These are phyloP conservation scores for Dothistroma septosporum DNA, from an alignment of 2,329 filamentous ascomycete genomes.

Conservation along the genomic window DNA sequence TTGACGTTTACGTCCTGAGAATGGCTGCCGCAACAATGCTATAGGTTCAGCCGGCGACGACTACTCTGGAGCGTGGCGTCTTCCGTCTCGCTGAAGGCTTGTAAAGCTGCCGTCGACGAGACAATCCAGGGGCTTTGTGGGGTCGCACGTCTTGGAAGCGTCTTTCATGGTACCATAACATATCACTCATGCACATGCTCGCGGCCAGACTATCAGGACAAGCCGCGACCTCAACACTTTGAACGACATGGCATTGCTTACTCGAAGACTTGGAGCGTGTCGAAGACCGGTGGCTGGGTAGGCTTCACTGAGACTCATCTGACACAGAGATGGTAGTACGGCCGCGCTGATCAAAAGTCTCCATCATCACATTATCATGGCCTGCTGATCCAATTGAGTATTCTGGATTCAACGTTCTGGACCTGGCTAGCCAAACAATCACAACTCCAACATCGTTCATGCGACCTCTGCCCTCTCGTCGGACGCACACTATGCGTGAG, in stretches of 20 bases:
- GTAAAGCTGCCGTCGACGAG: background rate
- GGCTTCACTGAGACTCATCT: background rate
- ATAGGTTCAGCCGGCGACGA: constrained; percentile 17
- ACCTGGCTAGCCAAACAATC: background rate
- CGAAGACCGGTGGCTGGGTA: background rate
- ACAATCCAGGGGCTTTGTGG: no score
- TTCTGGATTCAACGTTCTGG: background rate
- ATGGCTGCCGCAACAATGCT: constrained; percentile 16
- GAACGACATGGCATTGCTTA: background rate
- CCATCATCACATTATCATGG: background rate
- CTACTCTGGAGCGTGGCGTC: constrained; percentile 2
- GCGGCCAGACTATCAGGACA: background rate
- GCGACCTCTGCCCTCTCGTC: background rate
- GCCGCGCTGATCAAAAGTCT: background rate
- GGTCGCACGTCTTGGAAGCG: background rate
- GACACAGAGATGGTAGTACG: background rate
- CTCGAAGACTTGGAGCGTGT: background rate
- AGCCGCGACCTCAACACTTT: background rate
- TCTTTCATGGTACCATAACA: background rate
- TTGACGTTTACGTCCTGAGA: no score
- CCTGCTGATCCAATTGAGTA: background rate
- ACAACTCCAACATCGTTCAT: background rate
- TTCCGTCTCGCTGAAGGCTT: background rate
- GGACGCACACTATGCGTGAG: constrained; percentile 6
- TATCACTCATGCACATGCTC: background rate